phyloP scores from a whole-genome alignment of 805 yeast genomes.

The Wickerhamia fluorescens region DNA sequence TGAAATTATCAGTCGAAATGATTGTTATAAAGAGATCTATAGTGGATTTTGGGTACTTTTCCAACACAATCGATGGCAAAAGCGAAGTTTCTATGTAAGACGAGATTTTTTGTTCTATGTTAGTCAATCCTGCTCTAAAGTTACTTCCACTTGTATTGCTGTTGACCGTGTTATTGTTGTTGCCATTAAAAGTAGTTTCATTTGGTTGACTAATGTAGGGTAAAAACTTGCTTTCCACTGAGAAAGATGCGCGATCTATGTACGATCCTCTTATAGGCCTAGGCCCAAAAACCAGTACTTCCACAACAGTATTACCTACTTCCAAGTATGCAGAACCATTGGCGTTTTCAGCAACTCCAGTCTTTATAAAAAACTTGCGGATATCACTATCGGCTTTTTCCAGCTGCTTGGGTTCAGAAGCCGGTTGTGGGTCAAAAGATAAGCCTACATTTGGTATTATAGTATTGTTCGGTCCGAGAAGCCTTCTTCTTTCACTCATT shows the following conservation, averaged over 20 bases:
- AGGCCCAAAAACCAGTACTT: conserved; percentile 81
- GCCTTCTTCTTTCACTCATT: conserved; percentile 67
- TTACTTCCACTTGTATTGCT: conserved; percentile 10
- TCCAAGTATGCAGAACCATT: conserved; percentile 83
- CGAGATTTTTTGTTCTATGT: conserved; percentile 42
- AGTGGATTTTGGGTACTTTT: conserved; percentile 83
- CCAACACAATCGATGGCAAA: conserved; percentile 48
- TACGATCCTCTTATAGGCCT: conserved; percentile 75
- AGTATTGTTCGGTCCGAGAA: conserved; percentile 75
- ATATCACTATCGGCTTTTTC: conserved; percentile 15
- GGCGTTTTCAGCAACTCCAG: conserved; percentile 62
- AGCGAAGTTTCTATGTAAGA: conserved; percentile 46
- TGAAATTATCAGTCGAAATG: conserved; percentile 36
- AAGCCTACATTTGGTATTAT: conserved; percentile 22
- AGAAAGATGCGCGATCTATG: conserved; percentile 55
- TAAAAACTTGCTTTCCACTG: conserved; percentile 51
- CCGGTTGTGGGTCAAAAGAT: conserved; percentile 7
- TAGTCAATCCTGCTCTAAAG: conserved; percentile 28
- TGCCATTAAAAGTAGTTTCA: conserved; percentile 19
- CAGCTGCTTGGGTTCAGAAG: conserved; percentile 6
- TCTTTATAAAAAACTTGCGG: conserved; percentile 47
- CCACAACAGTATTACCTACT: conserved; percentile 50
- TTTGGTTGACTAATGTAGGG: conserved; percentile 41
- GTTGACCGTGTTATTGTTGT: conserved; percentile 8
- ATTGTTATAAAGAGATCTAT: conserved; percentile 72